These are phyloP conservation scores for Neurospora terricola DNA, from an alignment of 495 filamentous ascomycete species.

Conservation along the genomic window DNA sequence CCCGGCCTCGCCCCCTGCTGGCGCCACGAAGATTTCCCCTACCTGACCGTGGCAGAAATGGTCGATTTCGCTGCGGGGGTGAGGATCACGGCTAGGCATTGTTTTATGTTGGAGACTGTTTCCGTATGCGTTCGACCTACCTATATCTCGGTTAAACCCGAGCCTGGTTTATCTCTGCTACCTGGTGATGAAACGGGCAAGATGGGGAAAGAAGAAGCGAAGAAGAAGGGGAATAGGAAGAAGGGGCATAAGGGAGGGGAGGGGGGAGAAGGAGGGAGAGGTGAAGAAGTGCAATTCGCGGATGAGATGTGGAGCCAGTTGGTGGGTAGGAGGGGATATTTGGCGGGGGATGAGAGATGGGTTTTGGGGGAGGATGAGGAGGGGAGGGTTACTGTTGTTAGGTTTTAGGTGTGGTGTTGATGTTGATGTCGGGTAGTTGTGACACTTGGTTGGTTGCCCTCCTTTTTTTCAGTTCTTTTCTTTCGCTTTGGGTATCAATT, in stretches of 20 bases:
- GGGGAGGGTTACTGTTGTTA: constrained; percentile 43
- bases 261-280: constrained; percentile 8
- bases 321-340: constrained; percentile 41
- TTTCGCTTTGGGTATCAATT: background rate
- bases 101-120: constrained; percentile 40
- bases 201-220: background rate
- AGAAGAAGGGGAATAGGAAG: background rate
- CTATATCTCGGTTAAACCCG: constrained; percentile 13
- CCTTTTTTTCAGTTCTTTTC: background rate
- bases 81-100: constrained; percentile 44
- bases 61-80: constrained; percentile 44
- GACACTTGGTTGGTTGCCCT: background rate
- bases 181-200: too few relatives aligned
- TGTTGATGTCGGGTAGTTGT: background rate
- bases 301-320: constrained; percentile 43
- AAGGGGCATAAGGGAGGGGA: constrained; percentile 1
- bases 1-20: constrained; percentile 40
- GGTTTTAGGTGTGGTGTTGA: constrained; percentile 30
- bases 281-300: constrained; percentile 28
- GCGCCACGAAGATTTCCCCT: constrained; percentile 45
- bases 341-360: constrained; percentile 55
- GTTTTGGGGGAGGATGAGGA: constrained; percentile 48
- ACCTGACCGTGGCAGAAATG: constrained; percentile 46
- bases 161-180: too few relatives aligned
- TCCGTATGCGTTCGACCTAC: too few relatives aligned